phyloP scores from a whole-genome alignment of 176 grass and related monocot species.

The Chloris gayana region DNA sequence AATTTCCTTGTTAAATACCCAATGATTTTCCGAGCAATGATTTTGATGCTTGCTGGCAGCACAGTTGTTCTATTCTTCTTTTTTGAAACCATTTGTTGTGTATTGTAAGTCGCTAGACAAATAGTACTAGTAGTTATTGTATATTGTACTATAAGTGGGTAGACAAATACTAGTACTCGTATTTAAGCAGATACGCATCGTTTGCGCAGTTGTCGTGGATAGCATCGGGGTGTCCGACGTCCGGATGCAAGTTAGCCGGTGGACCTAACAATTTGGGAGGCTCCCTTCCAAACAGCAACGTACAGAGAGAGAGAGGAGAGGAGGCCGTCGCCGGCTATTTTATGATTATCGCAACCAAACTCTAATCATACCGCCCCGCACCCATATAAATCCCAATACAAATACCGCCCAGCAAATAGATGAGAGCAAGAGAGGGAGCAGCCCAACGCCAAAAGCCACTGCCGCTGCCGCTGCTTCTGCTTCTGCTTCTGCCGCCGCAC shows the following conservation, averaged over 20 bases:
- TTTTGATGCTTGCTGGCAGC: neutral
- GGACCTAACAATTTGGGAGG: conserved; percentile 38
- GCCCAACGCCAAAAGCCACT: conserved; percentile 57
- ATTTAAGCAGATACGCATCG: neutral
- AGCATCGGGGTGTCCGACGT: conserved; percentile 12
- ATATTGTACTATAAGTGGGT: neutral
- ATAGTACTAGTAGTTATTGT: neutral
- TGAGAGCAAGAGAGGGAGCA: conserved; percentile 11
- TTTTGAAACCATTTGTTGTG: too few species aligned
- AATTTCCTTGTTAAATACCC: too few species aligned
- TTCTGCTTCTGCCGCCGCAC: too few species aligned
- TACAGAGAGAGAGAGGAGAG: neutral
- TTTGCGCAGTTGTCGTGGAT: neutral
- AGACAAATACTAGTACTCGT: neutral
- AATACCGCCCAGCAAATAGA: conserved; percentile 58
- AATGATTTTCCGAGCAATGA: too few species aligned
- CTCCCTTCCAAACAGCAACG: conserved; percentile 53
- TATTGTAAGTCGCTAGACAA: too few species aligned
- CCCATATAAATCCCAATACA: conserved; percentile 50
- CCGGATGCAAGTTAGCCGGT: conserved; percentile 35
- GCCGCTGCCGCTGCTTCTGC: neutral
- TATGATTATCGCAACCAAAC: conserved; percentile 61
- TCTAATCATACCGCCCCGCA: conserved; percentile 47
- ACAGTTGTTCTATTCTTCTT: too few species aligned
- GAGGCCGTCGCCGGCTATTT: conserved; percentile 49